Base-by-base conservation (phyloP, 2,329 filamentous ascomycete genomes). In the Alternaria gaisen region DNA sequence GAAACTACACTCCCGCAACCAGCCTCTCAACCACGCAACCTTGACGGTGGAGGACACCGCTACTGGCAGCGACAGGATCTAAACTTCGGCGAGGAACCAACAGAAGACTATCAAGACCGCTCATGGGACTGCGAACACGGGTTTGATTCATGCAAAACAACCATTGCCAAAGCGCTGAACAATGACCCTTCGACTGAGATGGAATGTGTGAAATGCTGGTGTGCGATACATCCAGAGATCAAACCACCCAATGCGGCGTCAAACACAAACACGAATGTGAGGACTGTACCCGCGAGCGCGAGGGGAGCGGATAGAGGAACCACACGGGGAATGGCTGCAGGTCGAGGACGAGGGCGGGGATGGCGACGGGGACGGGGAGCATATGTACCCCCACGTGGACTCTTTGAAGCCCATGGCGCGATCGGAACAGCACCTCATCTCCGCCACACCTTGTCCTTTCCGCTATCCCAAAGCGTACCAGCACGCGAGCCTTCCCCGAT, bases 71-170 rank as follows among this genome's bases (percentile, higher is more conserved):
- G 60, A 0, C 52, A 64, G 32, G 66, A 63, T 22, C 43, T 73
- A 0, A 57, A 80, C 59, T 81, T 82, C 47, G 79, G 79, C 30
- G 67, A 71, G 0, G 79, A 81, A 56, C 79, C 79, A 5, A 67
- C 63, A 1, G 72, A 78, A 26, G 63, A 72, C 20, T 38, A 56
- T 11, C 54, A 63, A 38, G 69, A 76, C 26, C 58, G 50, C 1
- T 22, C 55, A 1, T 77, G 74, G 74, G 40, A 66, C 22, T 78
- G 76, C 52, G 1, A 41, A 1, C 76, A 78, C 46, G 4, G 18
- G 4, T 77, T 76, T 58, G 12, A 30, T 1, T 61, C 67, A 4
- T 66, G 61, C 36, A 65, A 56, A 22, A 59, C 72, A 14, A 52
- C 51, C 8, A 55, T 74, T 8, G 32, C 53, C 1, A 57, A 69